Evolutionary conservation across 2,329 filamentous ascomycete genomes (phyloP).

Genomic region (Chrysoporthe cubensis): DNA sequence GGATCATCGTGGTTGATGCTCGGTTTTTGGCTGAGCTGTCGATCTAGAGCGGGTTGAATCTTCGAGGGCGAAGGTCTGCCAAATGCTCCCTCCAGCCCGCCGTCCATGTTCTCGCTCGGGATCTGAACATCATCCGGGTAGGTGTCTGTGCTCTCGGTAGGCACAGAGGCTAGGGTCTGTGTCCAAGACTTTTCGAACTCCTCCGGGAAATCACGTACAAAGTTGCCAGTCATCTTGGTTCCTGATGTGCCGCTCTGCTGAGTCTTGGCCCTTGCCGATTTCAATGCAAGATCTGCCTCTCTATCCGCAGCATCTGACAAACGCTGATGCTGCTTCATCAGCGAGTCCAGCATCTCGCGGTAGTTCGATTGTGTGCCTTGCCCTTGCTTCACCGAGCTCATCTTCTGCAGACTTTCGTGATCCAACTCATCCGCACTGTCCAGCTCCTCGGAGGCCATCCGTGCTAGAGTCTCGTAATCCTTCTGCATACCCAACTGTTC

Average conservation of each 20-base stretch:
- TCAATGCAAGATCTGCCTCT: constrained; percentile 35
- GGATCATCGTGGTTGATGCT: constrained; percentile 37
- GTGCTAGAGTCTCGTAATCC: constrained; percentile 13
- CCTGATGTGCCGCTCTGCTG: constrained; percentile 3
- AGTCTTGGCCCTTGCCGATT: constrained; percentile 28
- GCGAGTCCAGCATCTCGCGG: constrained; percentile 32
- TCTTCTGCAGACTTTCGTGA: constrained; percentile 30
- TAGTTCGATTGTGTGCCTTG: constrained; percentile 17
- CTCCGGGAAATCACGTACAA: constrained; percentile 55
- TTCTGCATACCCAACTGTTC: constrained; percentile 42
- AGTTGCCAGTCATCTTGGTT: constrained; percentile 50
- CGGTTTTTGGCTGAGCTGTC: constrained; percentile 22
- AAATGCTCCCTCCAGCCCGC: constrained; percentile 24
- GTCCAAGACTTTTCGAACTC: constrained; percentile 52
- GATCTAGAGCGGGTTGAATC: constrained; percentile 35
- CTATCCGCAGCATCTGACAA: constrained; percentile 37
- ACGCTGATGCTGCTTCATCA: constrained; percentile 37
- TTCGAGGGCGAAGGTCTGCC: constrained; percentile 14
- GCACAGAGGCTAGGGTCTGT: constrained; percentile 16
- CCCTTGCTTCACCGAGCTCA: constrained; percentile 22
- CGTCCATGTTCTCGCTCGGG: constrained; percentile 23
- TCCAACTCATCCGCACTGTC: constrained; percentile 38
- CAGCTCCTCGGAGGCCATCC: neutral
- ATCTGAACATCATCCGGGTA: neutral
- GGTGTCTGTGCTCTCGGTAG: constrained; percentile 18